Evolutionary conservation across 78 protist genomes (phyloP).

Genomic region (Dictyostelium brefeldianum): DNA sequence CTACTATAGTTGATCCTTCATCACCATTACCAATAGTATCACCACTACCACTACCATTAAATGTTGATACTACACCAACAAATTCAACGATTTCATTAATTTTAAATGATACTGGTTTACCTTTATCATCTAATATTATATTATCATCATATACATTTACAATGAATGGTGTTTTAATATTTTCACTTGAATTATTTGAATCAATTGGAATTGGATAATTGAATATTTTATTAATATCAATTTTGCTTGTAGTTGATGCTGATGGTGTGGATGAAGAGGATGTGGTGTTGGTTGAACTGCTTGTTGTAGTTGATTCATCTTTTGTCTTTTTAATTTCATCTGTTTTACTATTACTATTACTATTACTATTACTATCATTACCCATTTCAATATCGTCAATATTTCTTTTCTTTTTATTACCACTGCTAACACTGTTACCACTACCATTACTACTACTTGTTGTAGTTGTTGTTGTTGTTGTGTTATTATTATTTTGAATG

Average conservation of each 20-base stretch:
- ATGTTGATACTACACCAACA: slow-evolving; percentile 47
- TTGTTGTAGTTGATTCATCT: neutral
- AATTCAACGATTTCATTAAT: slow-evolving; percentile 56
- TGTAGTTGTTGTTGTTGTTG: too few relatives aligned
- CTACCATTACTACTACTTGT: neutral
- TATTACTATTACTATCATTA: slow-evolving; percentile 7
- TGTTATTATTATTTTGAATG: neutral
- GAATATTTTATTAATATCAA: slow-evolving; percentile 46
- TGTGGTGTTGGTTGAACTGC: neutral
- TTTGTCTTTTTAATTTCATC: neutral
- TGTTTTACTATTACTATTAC: neutral
- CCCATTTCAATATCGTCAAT: slow-evolving; percentile 15
- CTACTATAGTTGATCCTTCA: neutral
- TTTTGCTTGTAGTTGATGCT: neutral
- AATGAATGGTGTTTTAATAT: slow-evolving; percentile 35
- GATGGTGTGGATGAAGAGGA: neutral
- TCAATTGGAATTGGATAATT: slow-evolving; percentile 44
- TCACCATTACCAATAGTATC: neutral
- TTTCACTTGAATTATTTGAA: neutral
- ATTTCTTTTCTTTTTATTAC: slow-evolving; percentile 10
- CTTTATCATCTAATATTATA: neutral
- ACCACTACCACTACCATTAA: neutral
- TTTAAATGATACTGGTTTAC: neutral
- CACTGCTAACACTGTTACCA: neutral
- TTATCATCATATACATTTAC: slow-evolving; percentile 42